Evolutionary conservation across 306 rosid species (phyloP).

Genomic region (apple (Malus domestica)): ASM211411v1 NC_041790.1:4598501-4599000

Average conservation of each 20-base stretch:
- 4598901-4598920: background rate
- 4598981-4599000: background rate
- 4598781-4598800: background rate
- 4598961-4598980: background rate
- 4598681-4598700: slow-evolving; percentile 40
- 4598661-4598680: slow-evolving; percentile 36
- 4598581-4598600: slow-evolving; percentile 29
- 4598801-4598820: background rate
- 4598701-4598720: slow-evolving; percentile 24
- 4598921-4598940: background rate
- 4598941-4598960: background rate
- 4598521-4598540: slow-evolving; percentile 59
- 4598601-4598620: slow-evolving; percentile 29
- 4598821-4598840: background rate
- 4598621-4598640: slow-evolving; percentile 26
- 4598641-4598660: slow-evolving; percentile 23
- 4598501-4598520: slow-evolving; percentile 36
- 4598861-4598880: background rate
- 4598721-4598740: slow-evolving; percentile 40
- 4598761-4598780: slow-evolving; percentile 45
- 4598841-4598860: background rate
- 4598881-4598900: background rate
- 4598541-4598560: slow-evolving; percentile 30
- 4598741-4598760: slow-evolving; percentile 69
- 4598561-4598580: slow-evolving; percentile 29